Percentiles rank a stretch among this genome's conserved stretches.
Evolutionary conservation across 1,284 basidiomycete species (phyloP).

Genomic region (Chalciporus sp.): DNA sequence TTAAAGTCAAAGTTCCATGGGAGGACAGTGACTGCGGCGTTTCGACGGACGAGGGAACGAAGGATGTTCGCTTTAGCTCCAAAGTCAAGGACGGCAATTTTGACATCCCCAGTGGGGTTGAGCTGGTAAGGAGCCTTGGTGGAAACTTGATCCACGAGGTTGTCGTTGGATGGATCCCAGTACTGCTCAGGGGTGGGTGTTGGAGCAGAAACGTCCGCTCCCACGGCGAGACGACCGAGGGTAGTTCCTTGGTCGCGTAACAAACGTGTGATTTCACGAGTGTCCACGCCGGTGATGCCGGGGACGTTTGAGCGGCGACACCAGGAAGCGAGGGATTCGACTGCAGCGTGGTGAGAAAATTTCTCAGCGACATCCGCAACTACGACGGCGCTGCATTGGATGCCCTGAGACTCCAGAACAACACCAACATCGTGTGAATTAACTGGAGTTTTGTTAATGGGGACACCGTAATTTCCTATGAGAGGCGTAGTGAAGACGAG

Average conservation of each 20-base stretch:
- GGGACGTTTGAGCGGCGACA: conserved; percentile 90
- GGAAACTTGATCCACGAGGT: conserved; percentile 92
- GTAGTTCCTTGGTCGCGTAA: conserved; percentile 98
- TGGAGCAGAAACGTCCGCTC: conserved; percentile 68
- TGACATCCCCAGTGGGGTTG: conserved; percentile 86
- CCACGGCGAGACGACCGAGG: conserved; percentile 88
- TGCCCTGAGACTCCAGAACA: conserved; percentile 84
- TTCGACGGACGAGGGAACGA: conserved; percentile 88
- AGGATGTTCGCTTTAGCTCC: conserved; percentile 98
- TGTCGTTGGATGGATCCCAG: conserved; percentile 92
- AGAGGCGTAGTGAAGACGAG: conserved; percentile 98
- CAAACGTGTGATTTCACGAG: conserved; percentile 92
- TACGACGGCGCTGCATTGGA: conserved; percentile 92
- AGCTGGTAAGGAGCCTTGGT: conserved; percentile 85
- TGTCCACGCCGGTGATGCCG: conserved; percentile 96
- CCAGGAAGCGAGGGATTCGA: conserved; percentile 94
- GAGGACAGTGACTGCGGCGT: conserved; percentile 91
- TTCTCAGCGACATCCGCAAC: conserved; percentile 95
- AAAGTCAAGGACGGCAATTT: conserved; percentile 96
- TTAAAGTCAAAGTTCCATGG: conserved; percentile 99
- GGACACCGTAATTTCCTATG: conserved; percentile 99
- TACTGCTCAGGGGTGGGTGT: conserved; percentile 70
- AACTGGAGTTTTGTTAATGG: conserved; percentile 74
- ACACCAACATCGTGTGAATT: conserved; percentile 87
- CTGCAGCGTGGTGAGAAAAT: conserved; percentile 93